phyloP scores from a whole-genome alignment of 331 rosid species.

The Malus hybrid region DNA sequence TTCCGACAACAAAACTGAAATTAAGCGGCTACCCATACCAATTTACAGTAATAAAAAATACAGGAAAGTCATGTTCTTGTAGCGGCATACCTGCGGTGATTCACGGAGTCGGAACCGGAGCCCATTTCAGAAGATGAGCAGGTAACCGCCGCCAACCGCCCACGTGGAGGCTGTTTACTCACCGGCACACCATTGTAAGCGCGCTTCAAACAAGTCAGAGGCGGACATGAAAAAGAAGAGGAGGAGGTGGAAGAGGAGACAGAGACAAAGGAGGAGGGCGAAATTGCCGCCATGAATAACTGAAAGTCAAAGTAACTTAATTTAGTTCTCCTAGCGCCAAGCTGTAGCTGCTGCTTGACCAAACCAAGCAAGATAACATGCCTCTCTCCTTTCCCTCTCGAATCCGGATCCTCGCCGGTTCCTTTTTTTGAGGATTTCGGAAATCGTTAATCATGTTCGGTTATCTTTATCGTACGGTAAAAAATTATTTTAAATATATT shows the following conservation, averaged over 20 bases:
- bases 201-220: slow-evolving; percentile 21
- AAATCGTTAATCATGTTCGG: too few relatives aligned
- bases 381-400: neutral
- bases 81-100: slow-evolving; percentile 33
- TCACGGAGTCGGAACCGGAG: slow-evolving; percentile 38
- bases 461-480: too few relatives aligned
- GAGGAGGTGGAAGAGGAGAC: slow-evolving; percentile 22
- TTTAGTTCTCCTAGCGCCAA: neutral
- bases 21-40: neutral
- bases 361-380: neutral
- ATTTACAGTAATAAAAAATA: neutral
- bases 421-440: too few relatives aligned
- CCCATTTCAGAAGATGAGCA: slow-evolving; percentile 42
- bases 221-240: slow-evolving; percentile 12
- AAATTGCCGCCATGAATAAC: slow-evolving; percentile 49
- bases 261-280: slow-evolving; percentile 14
- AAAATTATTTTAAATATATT: too few relatives aligned
- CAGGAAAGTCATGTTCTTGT: neutral
- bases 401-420: too few relatives aligned
- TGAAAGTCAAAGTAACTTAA: neutral
- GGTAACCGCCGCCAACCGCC: slow-evolving; percentile 19
- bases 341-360: neutral
- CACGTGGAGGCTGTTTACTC: slow-evolving; percentile 1
- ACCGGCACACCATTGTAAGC: neutral
- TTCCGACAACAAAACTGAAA: too few relatives aligned